A percentile compares a stretch with the other conserved stretches of the same genome.
These are phyloP conservation scores for Russula lepida DNA, from an alignment of 768 basidiomycete genomes.

Conservation along the genomic window DNA sequence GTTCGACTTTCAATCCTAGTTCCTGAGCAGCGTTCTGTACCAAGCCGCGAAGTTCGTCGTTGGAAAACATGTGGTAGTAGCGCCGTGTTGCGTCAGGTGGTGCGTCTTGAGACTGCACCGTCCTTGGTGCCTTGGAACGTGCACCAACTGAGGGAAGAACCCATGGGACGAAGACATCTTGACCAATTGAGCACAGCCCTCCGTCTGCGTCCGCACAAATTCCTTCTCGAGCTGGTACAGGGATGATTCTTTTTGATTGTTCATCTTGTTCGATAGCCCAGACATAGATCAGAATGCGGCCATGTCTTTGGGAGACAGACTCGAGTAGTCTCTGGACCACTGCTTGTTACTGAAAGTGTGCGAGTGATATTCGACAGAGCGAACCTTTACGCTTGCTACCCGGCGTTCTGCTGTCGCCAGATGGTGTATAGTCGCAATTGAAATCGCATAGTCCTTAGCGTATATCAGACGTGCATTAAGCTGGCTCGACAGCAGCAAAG, in stretches of 20 bases:
- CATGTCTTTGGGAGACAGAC: slow-evolving; percentile 56
- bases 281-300: slow-evolving; percentile 85
- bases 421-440: slow-evolving; percentile 97
- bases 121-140: slow-evolving; percentile 17
- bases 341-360: not conserved
- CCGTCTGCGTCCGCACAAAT: slow-evolving; percentile 23
- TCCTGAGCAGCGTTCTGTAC: slow-evolving; percentile 53
- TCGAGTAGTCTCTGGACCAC: slow-evolving; percentile 48
- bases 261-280: slow-evolving; percentile 96
- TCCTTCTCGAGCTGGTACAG: slow-evolving; percentile 23
- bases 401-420: slow-evolving; percentile 74
- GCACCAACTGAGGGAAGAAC: slow-evolving; percentile 40
- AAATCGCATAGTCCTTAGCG: slow-evolving; percentile 85
- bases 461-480: not conserved
- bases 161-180: slow-evolving; percentile 91
- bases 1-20: slow-evolving; percentile 47
- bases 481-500: slow-evolving; percentile 23
- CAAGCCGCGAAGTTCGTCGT: slow-evolving; percentile 64
- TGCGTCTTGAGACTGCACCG: slow-evolving; percentile 20
- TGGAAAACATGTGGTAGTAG: slow-evolving; percentile 93
- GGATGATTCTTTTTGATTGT: slow-evolving; percentile 66
- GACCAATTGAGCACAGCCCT: slow-evolving; percentile 32
- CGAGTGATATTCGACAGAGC: slow-evolving; percentile 9
- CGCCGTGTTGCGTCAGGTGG: slow-evolving; percentile 57
- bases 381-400: slow-evolving; percentile 62